These are phyloP conservation scores for Wickerhamomyces chaumierensis DNA, from an alignment of 805 yeast genomes.

Conservation along the genomic window DNA sequence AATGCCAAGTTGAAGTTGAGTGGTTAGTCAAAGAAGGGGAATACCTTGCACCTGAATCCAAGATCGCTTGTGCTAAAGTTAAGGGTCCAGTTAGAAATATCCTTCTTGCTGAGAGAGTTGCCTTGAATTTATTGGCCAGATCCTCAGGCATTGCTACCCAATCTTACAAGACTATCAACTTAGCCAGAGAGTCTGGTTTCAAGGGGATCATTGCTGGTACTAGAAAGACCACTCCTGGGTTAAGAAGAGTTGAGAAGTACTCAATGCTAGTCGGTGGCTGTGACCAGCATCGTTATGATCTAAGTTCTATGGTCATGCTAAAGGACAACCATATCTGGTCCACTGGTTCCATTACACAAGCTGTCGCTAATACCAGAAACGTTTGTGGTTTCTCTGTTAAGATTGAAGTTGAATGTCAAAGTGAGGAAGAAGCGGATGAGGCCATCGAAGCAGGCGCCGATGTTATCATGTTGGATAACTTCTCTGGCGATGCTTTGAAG, in stretches of 20 bases:
- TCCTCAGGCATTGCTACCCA: conserved; percentile 83
- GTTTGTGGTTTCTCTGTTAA: conserved; percentile 86
- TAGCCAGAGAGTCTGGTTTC: conserved; percentile 62
- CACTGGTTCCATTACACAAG: conserved; percentile 82
- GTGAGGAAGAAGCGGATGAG: conserved; percentile 77
- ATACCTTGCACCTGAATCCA: conserved; percentile 39
- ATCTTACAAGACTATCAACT: conserved; percentile 40
- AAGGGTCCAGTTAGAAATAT: conserved; percentile 71
- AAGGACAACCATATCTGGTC: conserved; percentile 92
- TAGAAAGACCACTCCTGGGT: conserved; percentile 94
- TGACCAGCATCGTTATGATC: conserved; percentile 85
- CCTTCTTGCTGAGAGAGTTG: conserved; percentile 75
- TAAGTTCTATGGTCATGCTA: conserved; percentile 90
- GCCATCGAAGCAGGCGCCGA: conserved; percentile 95
- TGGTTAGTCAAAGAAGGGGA: conserved; percentile 74
- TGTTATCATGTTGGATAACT: conserved; percentile 89
- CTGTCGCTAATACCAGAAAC: conserved; percentile 63
- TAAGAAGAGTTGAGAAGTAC: conserved; percentile 79
- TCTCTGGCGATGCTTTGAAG: conserved; percentile 53
- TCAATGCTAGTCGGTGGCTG: conserved; percentile 94
- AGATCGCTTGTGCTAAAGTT: conserved; percentile 68
- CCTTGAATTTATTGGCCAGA: conserved; percentile 72
- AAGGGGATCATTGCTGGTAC: conserved; percentile 89
- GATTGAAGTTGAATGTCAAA: conserved; percentile 86
- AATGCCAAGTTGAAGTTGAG: conserved; percentile 57